Evolutionary conservation across 1,284 basidiomycete genomes (phyloP), one percentile per base, ranked within the genome.

Genomic region (Malassezia cuniculi): DNA sequence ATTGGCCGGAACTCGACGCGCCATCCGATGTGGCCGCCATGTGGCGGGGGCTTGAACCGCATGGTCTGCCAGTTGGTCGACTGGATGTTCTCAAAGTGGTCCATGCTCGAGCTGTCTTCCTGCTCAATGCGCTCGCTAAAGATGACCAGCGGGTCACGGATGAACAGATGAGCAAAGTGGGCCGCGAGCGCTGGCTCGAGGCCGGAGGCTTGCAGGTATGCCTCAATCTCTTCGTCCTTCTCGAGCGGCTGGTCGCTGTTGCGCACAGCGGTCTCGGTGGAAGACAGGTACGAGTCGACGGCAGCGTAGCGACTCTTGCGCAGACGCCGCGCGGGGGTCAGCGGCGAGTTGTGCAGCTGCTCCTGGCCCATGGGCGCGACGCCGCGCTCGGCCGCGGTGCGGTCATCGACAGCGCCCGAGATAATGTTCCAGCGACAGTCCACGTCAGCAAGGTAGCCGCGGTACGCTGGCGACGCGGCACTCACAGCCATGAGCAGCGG

Each of bases 31-130:
- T 78, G 68, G 2, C 85, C 86, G 41, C 84, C 80, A 1, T 82
- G 80, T 25, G 60, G 66, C 6, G 93, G 93, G 5, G 93, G 93
- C 69, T 99, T 99, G 76, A 99, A 97, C 21, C 93, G 79, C 40
- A 99, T 75, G 0, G 93, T 95, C 71, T 97, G 93, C 93, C 93
- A 99, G 67, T 97, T 97, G 7, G 93, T 97, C 5, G 87, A 93
- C 76, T 97, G 93, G 24, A 97, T 80, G 63, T 95, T 97, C 81
- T 99, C 93, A 58, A 97, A 97, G 68, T 99, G 93, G 63, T 97
- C 93, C 54, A 78, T 86, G 46, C 82, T 87, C 18, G 72, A 72
- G 27, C 72, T 70, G 66, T 97, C 86, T 66, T 95, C 85, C 69
- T 90, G 86, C 55, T 93, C 75, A 41, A 97, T 78, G 9, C 81